Conservation (phyloP, 1,284 basidiomycete genomes). For the Phellopilus nigrolimitatus region DNA sequence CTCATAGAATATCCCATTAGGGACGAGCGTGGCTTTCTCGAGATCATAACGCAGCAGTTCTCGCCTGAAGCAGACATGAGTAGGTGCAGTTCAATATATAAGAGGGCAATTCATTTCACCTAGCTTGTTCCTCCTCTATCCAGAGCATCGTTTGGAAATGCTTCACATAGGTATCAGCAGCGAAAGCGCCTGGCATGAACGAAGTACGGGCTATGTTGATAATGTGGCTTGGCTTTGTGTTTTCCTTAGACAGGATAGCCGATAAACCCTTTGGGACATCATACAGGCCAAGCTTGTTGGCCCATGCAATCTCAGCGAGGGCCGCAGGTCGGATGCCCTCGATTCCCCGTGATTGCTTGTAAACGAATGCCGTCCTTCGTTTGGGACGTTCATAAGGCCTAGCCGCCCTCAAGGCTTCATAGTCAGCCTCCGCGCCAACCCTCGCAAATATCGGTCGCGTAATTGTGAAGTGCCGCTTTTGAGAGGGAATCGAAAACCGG, state of each 20-base stretch:
- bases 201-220: conserved; percentile 28
- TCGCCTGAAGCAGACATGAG: conserved; percentile 27
- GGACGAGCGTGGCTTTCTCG: conserved; percentile 32
- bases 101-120: conserved; percentile 29
- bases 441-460: conserved; percentile 35
- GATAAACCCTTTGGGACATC: background rate
- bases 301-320: conserved; percentile 16
- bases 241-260: background rate
- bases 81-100: conserved; percentile 1
- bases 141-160: conserved; percentile 40
- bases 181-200: conserved; percentile 34
- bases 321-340: conserved; percentile 33
- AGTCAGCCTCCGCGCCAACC: conserved; percentile 37
- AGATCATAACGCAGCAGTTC: conserved; percentile 44
- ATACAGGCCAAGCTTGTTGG: background rate
- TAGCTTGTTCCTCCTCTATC: conserved; percentile 44
- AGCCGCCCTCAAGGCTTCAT: conserved; percentile 35
- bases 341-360: conserved; percentile 26
- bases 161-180: conserved; percentile 33
- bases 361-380: conserved; percentile 22
- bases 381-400: conserved; percentile 34
- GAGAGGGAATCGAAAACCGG: conserved; percentile 29
- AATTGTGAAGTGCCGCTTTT: conserved; percentile 35
- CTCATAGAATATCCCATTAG: conserved; percentile 28
- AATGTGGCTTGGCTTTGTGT: conserved; percentile 20